A percentile compares a stretch with the other conserved stretches of the same genome.
These are phyloP conservation scores for Cytospora chrysosperma DNA, from an alignment of 2,329 filamentous ascomycete species.

Conservation along the genomic window DNA sequence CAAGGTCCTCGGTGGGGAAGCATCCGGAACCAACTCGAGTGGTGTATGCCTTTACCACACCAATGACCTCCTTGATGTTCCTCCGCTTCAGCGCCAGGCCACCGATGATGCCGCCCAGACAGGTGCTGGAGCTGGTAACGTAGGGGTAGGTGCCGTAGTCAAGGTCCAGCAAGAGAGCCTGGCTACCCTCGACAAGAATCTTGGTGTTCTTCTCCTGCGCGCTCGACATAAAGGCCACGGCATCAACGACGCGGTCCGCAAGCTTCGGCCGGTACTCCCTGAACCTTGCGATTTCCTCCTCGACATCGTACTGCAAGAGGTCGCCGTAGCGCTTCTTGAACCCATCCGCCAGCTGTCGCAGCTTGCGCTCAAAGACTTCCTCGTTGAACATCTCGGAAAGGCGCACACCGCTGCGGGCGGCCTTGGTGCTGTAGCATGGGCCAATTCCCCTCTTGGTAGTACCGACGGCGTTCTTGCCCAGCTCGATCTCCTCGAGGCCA, in stretches of 20 bases:
- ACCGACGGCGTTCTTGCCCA: slow-evolving; percentile 43
- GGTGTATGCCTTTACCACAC: slow-evolving; percentile 67
- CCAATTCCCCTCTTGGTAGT: slow-evolving; percentile 40
- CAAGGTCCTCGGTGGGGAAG: slow-evolving; percentile 58
- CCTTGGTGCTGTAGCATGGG: slow-evolving; percentile 31
- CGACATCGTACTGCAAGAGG: slow-evolving; percentile 62
- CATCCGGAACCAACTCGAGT: slow-evolving; percentile 58
- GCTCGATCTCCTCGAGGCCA: slow-evolving; percentile 60
- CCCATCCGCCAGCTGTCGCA: slow-evolving; percentile 60
- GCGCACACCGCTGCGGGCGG: slow-evolving; percentile 59
- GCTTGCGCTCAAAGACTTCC: slow-evolving; percentile 63
- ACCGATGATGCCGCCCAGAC: slow-evolving; percentile 58
- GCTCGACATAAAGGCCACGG: slow-evolving; percentile 60
- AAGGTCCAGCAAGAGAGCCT: slow-evolving; percentile 61
- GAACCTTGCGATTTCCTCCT: slow-evolving; percentile 66
- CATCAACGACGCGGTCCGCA: slow-evolving; percentile 63
- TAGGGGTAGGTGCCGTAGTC: slow-evolving; percentile 60
- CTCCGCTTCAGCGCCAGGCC: slow-evolving; percentile 55
- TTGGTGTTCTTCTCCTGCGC: slow-evolving; percentile 51
- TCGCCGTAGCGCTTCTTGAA: slow-evolving; percentile 70
- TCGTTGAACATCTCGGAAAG: slow-evolving; percentile 68
- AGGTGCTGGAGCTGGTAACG: slow-evolving; percentile 58
- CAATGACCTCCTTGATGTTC: slow-evolving; percentile 56
- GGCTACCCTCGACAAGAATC: slow-evolving; percentile 63
- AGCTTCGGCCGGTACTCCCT: slow-evolving; percentile 58